Base-by-base conservation (phyloP, 2,329 filamentous ascomycete genomes). In the Rachicladosporium sp. region DNA sequence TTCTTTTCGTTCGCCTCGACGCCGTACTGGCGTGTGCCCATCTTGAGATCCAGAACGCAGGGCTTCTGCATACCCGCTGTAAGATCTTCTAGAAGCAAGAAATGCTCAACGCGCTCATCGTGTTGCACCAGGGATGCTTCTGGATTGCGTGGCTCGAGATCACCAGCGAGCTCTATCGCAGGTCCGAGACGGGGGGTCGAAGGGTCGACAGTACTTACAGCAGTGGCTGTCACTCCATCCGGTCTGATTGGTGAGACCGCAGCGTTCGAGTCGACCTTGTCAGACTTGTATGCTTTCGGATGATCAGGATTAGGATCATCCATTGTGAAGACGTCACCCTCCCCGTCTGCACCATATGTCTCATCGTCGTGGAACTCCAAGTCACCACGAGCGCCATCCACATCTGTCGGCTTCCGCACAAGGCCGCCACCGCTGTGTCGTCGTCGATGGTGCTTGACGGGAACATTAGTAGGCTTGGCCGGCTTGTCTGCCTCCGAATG, bases 11-110 rank as follows among this genome's bases (percentile, higher is more conserved):
- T 79, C 2, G 91, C 91, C 50, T 96, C 88, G 9, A 96, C 78
- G 6, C 91, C 91, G 58, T 95, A 96, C 57, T 98, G 91, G 2
- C 91, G 80, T 6, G 91, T 98, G 12, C 91, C 91, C 91, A 98
- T 98, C 59, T 98, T 98, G 46, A 98, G 69, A 57, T 98, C 91
- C 61, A 98, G 82, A 43, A 98, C 93, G 62, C 91, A 96, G 4
- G 91, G 91, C 37, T 83, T 79, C 57, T 86, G 88, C 91, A 98
- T 96, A 29, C 89, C 89, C 2, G 89, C 84, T 1, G 91, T 98
- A 35, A 98, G 72, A 58, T 98, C 91, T 61, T 98, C 91, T 7
- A 98, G 67, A 1, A 98, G 70, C 10, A 98, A 68, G 57, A 98
- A 98, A 57, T 89, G 93, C 53, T 95, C 85, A 4, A 93, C 83